phyloP scores from a whole-genome alignment of 176 grass and related monocot species.

The Oryza meridionalis region DNA sequence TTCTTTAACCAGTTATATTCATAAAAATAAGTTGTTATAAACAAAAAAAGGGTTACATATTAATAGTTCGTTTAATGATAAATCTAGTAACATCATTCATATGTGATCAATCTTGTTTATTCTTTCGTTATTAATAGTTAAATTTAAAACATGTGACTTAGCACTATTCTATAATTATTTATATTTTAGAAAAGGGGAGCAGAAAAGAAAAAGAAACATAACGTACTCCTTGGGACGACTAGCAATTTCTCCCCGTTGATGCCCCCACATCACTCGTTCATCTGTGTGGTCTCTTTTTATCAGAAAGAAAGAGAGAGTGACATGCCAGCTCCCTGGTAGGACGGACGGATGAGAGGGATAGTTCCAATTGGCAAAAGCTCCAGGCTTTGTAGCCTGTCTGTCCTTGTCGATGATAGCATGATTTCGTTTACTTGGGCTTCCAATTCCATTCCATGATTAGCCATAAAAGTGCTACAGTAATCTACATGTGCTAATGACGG shows the following conservation, averaged over 20 bases:
- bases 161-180: too few relatives aligned
- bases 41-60: too few relatives aligned
- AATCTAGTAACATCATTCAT: too few relatives aligned
- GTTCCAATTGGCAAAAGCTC: conserved; percentile 1
- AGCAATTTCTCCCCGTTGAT: background rate
- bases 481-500: too few relatives aligned
- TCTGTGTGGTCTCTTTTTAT: conserved; percentile 1
- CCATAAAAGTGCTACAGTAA: too few relatives aligned
- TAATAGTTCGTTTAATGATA: too few relatives aligned
- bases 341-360: conserved; percentile 28
- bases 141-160: too few relatives aligned
- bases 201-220: background rate
- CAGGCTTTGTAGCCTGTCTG: background rate
- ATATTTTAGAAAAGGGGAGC: too few relatives aligned
- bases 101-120: too few relatives aligned
- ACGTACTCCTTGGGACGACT: background rate
- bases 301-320: background rate
- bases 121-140: too few relatives aligned
- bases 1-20: too few relatives aligned
- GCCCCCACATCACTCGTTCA: background rate
- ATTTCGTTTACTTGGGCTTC: background rate
- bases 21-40: too few relatives aligned
- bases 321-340: conserved; percentile 34
- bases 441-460: background rate
- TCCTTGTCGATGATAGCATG: conserved; percentile 11